Evolutionary conservation across 805 yeast genomes (phyloP).

Genomic region (Nakazawaea wyomingensis): DNA sequence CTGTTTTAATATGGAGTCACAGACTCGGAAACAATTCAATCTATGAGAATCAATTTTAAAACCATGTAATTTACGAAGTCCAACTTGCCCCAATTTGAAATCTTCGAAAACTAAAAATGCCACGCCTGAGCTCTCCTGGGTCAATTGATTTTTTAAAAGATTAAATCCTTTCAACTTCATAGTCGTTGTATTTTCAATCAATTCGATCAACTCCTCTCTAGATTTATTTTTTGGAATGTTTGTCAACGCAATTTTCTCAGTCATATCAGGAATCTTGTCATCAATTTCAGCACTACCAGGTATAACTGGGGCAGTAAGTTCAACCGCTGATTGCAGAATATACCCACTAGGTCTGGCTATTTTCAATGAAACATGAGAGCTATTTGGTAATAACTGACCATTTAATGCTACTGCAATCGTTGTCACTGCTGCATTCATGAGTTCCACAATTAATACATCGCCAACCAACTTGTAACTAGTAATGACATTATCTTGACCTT

Average conservation of each 20-base stretch:
- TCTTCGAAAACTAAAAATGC: slow-evolving; percentile 46
- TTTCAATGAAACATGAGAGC: slow-evolving; percentile 24
- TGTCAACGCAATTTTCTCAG: slow-evolving; percentile 40
- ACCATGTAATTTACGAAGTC: slow-evolving; percentile 31
- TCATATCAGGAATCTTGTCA: slow-evolving; percentile 32
- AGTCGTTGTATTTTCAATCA: slow-evolving; percentile 31
- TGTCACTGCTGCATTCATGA: slow-evolving; percentile 46
- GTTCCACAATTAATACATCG: slow-evolving; percentile 43
- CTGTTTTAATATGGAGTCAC: slow-evolving; percentile 8
- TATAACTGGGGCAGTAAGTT: slow-evolving; percentile 3
- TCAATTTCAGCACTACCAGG: neutral
- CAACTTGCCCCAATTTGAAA: slow-evolving; percentile 22
- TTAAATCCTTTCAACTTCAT: slow-evolving; percentile 34
- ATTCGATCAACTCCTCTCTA: slow-evolving; percentile 38
- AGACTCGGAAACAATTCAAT: slow-evolving; percentile 1
- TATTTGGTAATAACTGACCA: slow-evolving; percentile 24
- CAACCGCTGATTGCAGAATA: slow-evolving; percentile 14
- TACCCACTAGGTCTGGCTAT: slow-evolving; percentile 44
- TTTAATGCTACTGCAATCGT: slow-evolving; percentile 46
- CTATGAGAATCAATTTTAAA: slow-evolving; percentile 28
- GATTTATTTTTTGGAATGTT: slow-evolving; percentile 38
- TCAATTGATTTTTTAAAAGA: slow-evolving; percentile 40
- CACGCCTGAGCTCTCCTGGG: slow-evolving; percentile 50
- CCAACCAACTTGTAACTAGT: slow-evolving; percentile 24
- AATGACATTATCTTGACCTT: slow-evolving; percentile 27